Conservation (phyloP, 371 early-diverging fungal genomes). For the Chytridiales sp. region DNA sequence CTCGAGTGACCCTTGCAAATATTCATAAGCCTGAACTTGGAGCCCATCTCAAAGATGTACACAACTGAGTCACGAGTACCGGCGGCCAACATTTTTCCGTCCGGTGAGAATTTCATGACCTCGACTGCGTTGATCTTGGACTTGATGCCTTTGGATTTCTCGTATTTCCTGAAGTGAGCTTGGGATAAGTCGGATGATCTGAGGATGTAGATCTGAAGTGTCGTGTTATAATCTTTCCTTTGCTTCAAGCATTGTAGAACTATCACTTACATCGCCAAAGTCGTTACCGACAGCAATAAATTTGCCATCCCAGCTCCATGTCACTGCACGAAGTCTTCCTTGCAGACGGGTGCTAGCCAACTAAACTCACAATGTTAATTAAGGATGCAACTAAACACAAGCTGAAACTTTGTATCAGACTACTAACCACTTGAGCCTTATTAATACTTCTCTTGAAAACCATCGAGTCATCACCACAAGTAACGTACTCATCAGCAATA, state of each 20-base stretch:
- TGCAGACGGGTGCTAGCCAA: constrained; percentile 23
- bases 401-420: neutral
- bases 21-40: constrained; percentile 12
- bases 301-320: constrained; percentile 30
- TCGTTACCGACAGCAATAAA: constrained; percentile 33
- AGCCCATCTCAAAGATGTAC: constrained; percentile 18
- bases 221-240: neutral
- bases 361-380: constrained; percentile 7
- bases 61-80: constrained; percentile 26
- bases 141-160: constrained; percentile 17
- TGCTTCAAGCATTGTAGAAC: neutral
- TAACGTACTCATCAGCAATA: constrained; percentile 17
- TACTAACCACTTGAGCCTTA: constrained; percentile 15
- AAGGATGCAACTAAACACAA: neutral
- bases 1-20: constrained; percentile 32
- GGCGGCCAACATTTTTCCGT: constrained; percentile 29
- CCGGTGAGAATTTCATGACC: constrained; percentile 31
- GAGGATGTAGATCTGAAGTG: constrained; percentile 27
- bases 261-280: constrained; percentile 27
- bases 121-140: constrained; percentile 16
- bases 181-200: constrained; percentile 23
- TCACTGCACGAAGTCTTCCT: constrained; percentile 24
- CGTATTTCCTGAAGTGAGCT: constrained; percentile 28
- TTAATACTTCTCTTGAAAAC: constrained; percentile 21
- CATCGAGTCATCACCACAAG: constrained; percentile 28